Base-by-base conservation (phyloP, 2,329 filamentous ascomycete genomes). In the Thielaviopsis ethacetica region DNA sequence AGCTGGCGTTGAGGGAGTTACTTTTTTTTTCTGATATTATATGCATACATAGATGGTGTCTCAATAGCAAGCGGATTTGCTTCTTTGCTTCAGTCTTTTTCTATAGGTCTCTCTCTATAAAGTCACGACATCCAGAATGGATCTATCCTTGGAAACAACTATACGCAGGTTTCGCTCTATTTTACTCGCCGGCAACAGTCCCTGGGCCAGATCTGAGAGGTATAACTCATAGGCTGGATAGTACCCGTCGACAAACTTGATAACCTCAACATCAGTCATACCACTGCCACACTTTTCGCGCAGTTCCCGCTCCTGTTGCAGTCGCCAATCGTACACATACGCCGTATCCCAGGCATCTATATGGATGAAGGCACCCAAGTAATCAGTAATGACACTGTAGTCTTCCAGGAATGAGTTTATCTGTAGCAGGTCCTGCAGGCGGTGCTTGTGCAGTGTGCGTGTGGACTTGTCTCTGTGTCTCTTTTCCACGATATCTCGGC, bases 241-340 rank as follows among this genome's bases (percentile, higher is more conserved):
- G 69, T 88, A 82, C 1, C 75, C 78, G 62, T 82, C 78, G 30
- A 82, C 86, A 69, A 95, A 95, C 53, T 77, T 75, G 59, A 81
- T 75, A 51, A 95, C 88, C 68, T 91, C 80, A 59, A 88, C 84
- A 64, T 88, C 84, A 1, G 81, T 85, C 91, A 95, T 95, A 30
- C 88, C 90, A 0, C 76, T 78, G 9, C 86, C 88, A 63, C 79
- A 85, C 22, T 76, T 71, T 7, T 73, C 73, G 24, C 86, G 79
- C 65, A 95, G 74, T 61, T 79, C 79, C 54, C 79, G 78, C 71
- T 95, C 90, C 71, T 95, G 88, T 71, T 95, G 76, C 64, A 83
- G 73, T 15, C 90, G 81, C 91, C 91, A 95, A 62, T 78, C 79
- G 66, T 95, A 95, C 57, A 95, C 91, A 67, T 83, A 91, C 56